A percentile compares a stretch with the other conserved stretches of the same genome.
Evolutionary conservation across 2,329 filamentous ascomycete species (phyloP).

Genomic region (Basipetospora chlamydospora): DNA sequence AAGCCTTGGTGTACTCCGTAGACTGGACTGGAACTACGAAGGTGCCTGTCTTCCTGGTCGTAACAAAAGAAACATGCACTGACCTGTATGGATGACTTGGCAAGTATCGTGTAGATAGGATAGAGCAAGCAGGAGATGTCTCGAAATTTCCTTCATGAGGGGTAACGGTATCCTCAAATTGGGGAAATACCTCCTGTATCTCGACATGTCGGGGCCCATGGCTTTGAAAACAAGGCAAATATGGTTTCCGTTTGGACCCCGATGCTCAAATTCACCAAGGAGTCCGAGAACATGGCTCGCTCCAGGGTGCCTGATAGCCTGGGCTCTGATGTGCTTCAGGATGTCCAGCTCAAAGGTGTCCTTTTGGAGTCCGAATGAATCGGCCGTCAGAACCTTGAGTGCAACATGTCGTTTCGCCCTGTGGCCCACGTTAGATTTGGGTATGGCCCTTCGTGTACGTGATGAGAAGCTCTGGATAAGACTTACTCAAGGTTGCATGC

Average conservation of each 20-base stretch:
- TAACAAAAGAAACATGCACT: not conserved
- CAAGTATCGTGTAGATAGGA: constrained; percentile 11
- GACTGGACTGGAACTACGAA: no score
- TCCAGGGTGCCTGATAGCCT: not conserved
- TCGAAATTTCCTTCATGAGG: constrained; percentile 9
- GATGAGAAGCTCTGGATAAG: not conserved
- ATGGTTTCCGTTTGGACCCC: constrained; percentile 16
- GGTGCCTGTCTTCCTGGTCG: no score
- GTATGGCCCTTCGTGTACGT: not conserved
- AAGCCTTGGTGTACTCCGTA: not conserved
- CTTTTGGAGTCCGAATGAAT: constrained; percentile 6
- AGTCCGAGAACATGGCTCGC: constrained; percentile 9
- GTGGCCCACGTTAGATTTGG: not conserved
- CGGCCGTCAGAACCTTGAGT: constrained; percentile 14
- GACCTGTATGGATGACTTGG: constrained; percentile 12
- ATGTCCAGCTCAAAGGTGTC: constrained; percentile 11
- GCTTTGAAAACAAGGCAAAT: constrained; percentile 16
- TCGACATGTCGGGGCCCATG: constrained; percentile 15
- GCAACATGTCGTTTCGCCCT: constrained; percentile 12
- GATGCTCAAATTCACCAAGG: constrained; percentile 13
- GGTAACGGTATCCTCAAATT: constrained; percentile 6
- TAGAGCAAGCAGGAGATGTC: constrained; percentile 10
- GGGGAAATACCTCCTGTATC: constrained; percentile 9
- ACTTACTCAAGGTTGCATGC: constrained; percentile 9
- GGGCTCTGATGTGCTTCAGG: constrained; percentile 8